Evolutionary conservation across 2,329 filamentous ascomycete genomes (phyloP).

Genomic region (Cercospora sp.): DNA sequence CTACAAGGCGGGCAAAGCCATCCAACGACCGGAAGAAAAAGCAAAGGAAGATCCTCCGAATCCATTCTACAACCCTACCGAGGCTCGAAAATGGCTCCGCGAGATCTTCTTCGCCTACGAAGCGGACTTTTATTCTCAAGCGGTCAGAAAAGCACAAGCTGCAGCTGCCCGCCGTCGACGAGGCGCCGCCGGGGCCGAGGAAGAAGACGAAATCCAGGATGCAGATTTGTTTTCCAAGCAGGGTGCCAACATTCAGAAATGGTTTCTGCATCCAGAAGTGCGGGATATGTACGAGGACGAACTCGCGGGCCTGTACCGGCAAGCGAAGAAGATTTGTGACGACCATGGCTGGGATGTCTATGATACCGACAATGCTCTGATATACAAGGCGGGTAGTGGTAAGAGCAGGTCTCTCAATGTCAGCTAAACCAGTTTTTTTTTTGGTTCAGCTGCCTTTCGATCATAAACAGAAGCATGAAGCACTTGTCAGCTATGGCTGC

Average conservation of each 20-base stretch:
- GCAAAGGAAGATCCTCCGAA: conserved; percentile 26
- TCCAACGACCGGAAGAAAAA: conserved; percentile 8
- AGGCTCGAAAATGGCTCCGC: conserved; percentile 27
- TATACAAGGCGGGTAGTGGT: conserved; percentile 29
- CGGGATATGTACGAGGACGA: conserved; percentile 32
- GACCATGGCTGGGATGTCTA: conserved; percentile 33
- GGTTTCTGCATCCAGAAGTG: conserved; percentile 29
- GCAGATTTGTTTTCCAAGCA: background rate
- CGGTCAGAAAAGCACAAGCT: background rate
- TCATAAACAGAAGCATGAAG: background rate
- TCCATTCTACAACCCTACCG: conserved; percentile 25
- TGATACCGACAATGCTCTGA: conserved; percentile 26
- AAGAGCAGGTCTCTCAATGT: conserved; percentile 7
- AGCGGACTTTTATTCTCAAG: conserved; percentile 13
- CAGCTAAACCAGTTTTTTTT: background rate
- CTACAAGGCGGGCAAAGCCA: conserved; percentile 14
- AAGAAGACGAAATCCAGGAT: conserved; percentile 17
- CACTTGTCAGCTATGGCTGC: background rate
- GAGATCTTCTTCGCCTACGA: conserved; percentile 32
- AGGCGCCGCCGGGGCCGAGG: background rate
- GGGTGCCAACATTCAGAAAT: conserved; percentile 23
- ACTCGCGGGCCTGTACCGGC: conserved; percentile 24
- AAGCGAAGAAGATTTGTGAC: conserved; percentile 36
- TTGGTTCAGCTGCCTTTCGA: background rate
- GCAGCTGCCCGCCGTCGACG: background rate